A percentile compares a stretch with the other conserved stretches of the same genome.
Conservation (phyloP, 2,329 filamentous ascomycete species). For the Colletotrichum agaves region DNA sequence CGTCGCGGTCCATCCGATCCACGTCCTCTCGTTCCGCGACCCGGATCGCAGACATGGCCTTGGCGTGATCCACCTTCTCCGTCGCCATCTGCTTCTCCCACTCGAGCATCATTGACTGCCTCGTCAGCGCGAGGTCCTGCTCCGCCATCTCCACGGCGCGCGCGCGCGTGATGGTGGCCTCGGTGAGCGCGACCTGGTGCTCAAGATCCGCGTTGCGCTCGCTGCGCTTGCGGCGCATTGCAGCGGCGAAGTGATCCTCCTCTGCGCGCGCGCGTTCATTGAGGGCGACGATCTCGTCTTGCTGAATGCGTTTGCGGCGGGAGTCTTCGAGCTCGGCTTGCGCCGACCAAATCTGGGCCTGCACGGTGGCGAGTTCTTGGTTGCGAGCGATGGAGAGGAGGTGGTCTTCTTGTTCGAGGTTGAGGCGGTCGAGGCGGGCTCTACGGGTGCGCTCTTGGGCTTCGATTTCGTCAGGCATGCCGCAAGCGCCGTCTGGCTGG, state of each 20-base stretch:
- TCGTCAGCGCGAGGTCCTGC: conserved; percentile 55
- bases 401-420: conserved; percentile 61
- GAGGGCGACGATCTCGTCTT: conserved; percentile 56
- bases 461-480: conserved; percentile 62
- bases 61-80: conserved; percentile 60
- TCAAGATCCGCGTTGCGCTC: conserved; percentile 51
- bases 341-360: conserved; percentile 60
- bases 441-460: conserved; percentile 62
- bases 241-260: conserved; percentile 53
- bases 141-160: conserved; percentile 59
- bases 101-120: conserved; percentile 57
- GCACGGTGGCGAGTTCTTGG: conserved; percentile 62
- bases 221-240: conserved; percentile 49
- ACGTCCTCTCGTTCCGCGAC: conserved; percentile 63
- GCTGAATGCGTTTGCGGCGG: conserved; percentile 57
- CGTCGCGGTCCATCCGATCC: conserved; percentile 58
- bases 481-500: conserved; percentile 64
- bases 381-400: conserved; percentile 58
- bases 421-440: conserved; percentile 56
- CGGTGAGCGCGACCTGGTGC: conserved; percentile 60
- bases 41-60: conserved; percentile 59
- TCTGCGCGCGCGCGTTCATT: conserved; percentile 59
- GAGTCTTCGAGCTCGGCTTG: conserved; percentile 63
- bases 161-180: conserved; percentile 56
- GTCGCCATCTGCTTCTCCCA: conserved; percentile 60